Conservation (phyloP, 2,329 filamentous ascomycete species). For the Fulvia fulva region DNA sequence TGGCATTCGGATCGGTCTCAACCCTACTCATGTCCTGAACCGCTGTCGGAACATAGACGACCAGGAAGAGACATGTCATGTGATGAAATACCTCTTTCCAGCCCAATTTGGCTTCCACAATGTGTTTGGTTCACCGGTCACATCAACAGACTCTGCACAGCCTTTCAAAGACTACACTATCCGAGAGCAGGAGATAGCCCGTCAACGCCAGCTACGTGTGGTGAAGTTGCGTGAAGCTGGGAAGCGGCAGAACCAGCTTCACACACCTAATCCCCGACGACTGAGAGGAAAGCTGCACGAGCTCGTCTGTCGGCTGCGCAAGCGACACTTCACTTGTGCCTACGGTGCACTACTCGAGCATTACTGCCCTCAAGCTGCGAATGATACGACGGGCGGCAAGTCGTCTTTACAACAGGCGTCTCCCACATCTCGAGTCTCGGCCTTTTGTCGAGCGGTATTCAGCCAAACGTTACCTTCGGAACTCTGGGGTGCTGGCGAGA, state of each 20-base stretch:
- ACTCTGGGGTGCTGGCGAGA: slow-evolving; percentile 65
- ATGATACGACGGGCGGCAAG: neutral
- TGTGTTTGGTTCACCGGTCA: slow-evolving; percentile 71
- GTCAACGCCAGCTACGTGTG: slow-evolving; percentile 3
- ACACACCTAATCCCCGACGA: slow-evolving; percentile 49
- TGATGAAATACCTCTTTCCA: slow-evolving; percentile 93
- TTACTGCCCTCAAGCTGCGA: slow-evolving; percentile 63
- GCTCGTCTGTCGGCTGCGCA: slow-evolving; percentile 66
- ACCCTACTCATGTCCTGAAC: slow-evolving; percentile 80
- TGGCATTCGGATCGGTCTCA: slow-evolving; percentile 67
- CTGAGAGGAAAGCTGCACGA: slow-evolving; percentile 59
- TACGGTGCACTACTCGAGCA: slow-evolving; percentile 74
- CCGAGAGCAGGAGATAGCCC: slow-evolving; percentile 73
- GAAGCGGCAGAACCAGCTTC: neutral
- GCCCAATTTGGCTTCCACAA: slow-evolving; percentile 87
- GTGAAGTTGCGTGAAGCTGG: neutral
- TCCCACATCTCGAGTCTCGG: slow-evolving; percentile 66
- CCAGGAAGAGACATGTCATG: slow-evolving; percentile 57
- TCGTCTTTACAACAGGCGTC: slow-evolving; percentile 64
- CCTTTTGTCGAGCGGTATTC: slow-evolving; percentile 78
- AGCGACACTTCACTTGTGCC: slow-evolving; percentile 68
- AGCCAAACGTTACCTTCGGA: slow-evolving; percentile 66
- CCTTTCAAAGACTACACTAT: slow-evolving; percentile 79
- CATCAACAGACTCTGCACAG: slow-evolving; percentile 64
- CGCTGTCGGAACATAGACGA: slow-evolving; percentile 54